These are phyloP conservation scores for Pythium myriotylum DNA, from an alignment of 352 stramenopile species.

Conservation along the genomic window DNA sequence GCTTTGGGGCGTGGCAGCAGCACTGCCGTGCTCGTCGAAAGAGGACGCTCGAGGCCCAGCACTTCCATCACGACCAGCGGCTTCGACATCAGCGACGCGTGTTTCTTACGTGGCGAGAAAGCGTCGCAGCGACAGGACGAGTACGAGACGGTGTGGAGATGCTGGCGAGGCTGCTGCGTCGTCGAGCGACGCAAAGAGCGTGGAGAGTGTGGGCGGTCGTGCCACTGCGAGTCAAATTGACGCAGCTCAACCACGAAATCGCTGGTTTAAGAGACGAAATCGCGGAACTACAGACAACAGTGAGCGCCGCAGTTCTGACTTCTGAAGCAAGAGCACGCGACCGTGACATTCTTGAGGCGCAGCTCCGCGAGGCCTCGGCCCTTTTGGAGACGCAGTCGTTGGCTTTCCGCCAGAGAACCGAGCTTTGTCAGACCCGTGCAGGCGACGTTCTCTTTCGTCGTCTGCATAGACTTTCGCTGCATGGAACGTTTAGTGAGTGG, in stretches of 20 bases:
- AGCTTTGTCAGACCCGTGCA: too few relatives aligned
- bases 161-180: too few relatives aligned
- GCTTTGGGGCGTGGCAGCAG: constrained; percentile 14
- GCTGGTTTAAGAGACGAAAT: background rate
- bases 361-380: constrained; percentile 3
- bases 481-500: background rate
- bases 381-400: too few relatives aligned
- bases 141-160: background rate
- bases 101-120: constrained; percentile 1
- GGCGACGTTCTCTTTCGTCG: constrained; percentile 5
- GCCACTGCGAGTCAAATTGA: background rate
- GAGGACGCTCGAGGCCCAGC: background rate
- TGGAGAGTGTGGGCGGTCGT: constrained; percentile 1
- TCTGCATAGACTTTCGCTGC: background rate
- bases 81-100: background rate
- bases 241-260: background rate
- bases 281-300: background rate
- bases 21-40: background rate
- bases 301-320: background rate
- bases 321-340: background rate
- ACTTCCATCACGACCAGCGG: background rate
- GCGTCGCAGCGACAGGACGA: background rate
- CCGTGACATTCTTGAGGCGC: background rate
- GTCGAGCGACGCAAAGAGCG: background rate
- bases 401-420: too few relatives aligned